A percentile compares a stretch with the other conserved stretches of the same genome.
These are phyloP conservation scores for Calocybe indica DNA, from an alignment of 768 basidiomycete species.

Conservation along the genomic window DNA sequence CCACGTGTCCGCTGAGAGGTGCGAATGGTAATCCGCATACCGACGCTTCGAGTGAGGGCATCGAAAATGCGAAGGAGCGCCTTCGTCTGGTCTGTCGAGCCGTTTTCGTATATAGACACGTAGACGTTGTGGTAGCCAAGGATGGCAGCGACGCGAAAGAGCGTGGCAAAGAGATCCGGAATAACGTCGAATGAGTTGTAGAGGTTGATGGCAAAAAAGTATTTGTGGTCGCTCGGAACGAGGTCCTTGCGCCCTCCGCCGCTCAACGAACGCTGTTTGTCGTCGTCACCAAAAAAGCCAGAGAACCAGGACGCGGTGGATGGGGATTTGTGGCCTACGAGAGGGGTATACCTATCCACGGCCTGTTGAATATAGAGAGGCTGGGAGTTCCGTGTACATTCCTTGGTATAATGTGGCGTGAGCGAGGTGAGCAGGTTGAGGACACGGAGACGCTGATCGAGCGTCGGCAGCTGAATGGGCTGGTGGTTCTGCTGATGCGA, in stretches of 20 bases:
- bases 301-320: constrained; percentile 57
- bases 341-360: constrained; percentile 73
- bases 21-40: constrained; percentile 88
- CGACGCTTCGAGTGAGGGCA: constrained; percentile 83
- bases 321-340: constrained; percentile 72
- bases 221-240: constrained; percentile 77
- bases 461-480: constrained; percentile 67
- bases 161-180: constrained; percentile 93
- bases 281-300: constrained; percentile 38
- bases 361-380: constrained; percentile 83
- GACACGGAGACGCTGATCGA: constrained; percentile 80
- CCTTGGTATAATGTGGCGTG: constrained; percentile 86
- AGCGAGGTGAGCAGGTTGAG: constrained; percentile 84
- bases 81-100: constrained; percentile 98
- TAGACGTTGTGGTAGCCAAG: constrained; percentile 98
- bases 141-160: constrained; percentile 89
- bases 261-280: constrained; percentile 14
- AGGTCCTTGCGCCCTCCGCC: constrained; percentile 25
- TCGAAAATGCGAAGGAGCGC: constrained; percentile 94
- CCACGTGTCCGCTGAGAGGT: constrained; percentile 91
- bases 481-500: constrained; percentile 51
- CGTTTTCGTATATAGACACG: constrained; percentile 99
- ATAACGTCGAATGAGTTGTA: constrained; percentile 99
- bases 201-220: constrained; percentile 98
- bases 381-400: constrained; percentile 84